Base-by-base conservation (phyloP, 139 green algal species). In the Tetratostichococcus sp. region DNA sequence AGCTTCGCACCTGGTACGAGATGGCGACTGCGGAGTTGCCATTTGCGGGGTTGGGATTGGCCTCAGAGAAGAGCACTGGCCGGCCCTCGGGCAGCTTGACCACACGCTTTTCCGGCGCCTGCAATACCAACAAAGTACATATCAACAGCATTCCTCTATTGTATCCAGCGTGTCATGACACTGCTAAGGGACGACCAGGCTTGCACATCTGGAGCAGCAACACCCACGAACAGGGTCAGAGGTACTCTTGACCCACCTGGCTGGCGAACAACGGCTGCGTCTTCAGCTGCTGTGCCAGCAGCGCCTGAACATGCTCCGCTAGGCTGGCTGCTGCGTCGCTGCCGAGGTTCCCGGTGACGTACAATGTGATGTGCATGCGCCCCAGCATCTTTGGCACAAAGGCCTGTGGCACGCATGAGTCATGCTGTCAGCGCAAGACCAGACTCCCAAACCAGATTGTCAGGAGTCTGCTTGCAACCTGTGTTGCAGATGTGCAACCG, bases 21-120 rank as follows among this genome's bases (percentile, higher is more conserved):
- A 93, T 72, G 26, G 88, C 73, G 0, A 91, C 77, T 2, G 93
- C 88, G 0, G 82, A 91, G 84, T 97, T 97, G 6, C 92, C 86
- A 66, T 97, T 92, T 6, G 71, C 69, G 0, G 86, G 79, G 76
- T 95, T 94, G 22, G 88, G 85, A 0, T 80, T 88, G 0, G 69
- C 69, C 79, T 84, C 77, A 0, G 69, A 30, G 23, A 87, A 76
- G 22, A 88, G 66, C 19, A 67, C 69, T 0, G 72, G 68, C 0
- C 31, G 30, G 39, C 89, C 86, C 1, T 35, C 19, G 0, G 62
- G 66, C 66, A 94, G 67, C 77, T 79, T 43, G 32, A 91, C 69
- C 26, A 91, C 77, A 0, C 89, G 75, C 33, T 73, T 35, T 25
- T 87, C 80, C 2, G 35, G 43, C 16, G 42, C 57, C 81, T 95